Evolutionary conservation across 192 early-diverging fungal species (phyloP), one percentile per base, ranked within the genome.

Genomic region (Globomyces pollinis-pini): DNA sequence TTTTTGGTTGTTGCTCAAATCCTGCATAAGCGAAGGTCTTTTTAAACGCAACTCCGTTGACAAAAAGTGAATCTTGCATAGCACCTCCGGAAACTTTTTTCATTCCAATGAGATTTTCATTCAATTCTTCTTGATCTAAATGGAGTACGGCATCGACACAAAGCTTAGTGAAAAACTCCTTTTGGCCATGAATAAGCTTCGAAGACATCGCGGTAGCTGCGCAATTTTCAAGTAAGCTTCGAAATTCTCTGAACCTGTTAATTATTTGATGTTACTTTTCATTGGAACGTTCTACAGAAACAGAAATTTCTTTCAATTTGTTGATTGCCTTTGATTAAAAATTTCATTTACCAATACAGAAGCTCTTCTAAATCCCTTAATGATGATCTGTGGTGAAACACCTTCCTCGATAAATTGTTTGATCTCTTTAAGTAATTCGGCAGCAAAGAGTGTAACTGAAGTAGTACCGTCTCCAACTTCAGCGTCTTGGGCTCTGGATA

Each of bases 381-480:
- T 88, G 61, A 99, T 92, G 11, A 86, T 83, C 62, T 99, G 90
- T 32, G 96, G 88, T 60, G 89, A 89, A 26, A 80, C 75, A 13
- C 76, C 96, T 57, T 99, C 96, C 64, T 99, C 96, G 50, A 99
- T 84, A 60, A 84, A 90, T 39, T 85, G 80, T 64, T 89, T 90
- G 70, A 96, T 79, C 68, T 96, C 93, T 75, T 94, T 96, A 63
- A 99, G 74, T 47, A 99, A 76, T 76, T 99, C 96, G 60, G 91
- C 94, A 28, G 96, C 96, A 43, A 99, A 76, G 34, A 99, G 81
- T 28, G 94, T 92, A 28, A 99, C 96, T 75, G 88, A 91, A 15
- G 96, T 99, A 30, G 96, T 99, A 57, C 96, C 96, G 61, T 99
- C 96, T 41, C 96, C 96, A 24, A 96, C 94, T 80, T 99, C 96